Evolutionary conservation across 441 rosid genomes (phyloP).

Genomic region (Mallotus repandus): DNA sequence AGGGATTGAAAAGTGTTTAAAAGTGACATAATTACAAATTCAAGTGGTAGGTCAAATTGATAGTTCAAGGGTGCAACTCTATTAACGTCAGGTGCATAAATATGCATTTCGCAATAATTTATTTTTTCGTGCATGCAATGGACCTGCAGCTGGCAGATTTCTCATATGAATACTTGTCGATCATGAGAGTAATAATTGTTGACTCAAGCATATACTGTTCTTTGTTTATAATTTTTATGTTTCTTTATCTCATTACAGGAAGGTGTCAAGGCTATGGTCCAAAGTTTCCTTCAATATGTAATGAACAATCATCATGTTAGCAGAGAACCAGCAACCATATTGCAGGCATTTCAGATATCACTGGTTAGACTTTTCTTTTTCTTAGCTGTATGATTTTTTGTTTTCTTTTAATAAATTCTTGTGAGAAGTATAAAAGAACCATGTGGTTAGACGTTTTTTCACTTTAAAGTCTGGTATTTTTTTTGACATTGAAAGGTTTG

Average conservation of each 20-base stretch:
- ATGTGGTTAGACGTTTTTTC: too few species aligned
- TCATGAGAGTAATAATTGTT: background rate
- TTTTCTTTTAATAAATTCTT: conserved; percentile 5
- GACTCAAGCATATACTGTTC: background rate
- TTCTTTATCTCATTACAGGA: conserved; percentile 52
- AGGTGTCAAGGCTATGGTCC: conserved; percentile 53
- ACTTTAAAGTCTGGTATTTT: too few species aligned
- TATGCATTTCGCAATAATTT: background rate
- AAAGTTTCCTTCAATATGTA: conserved; percentile 66
- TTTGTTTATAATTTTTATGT: conserved; percentile 16
- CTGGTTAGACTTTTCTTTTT: conserved; percentile 53
- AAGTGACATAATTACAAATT: too few species aligned
- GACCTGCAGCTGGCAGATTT: background rate
- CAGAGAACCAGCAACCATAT: conserved; percentile 51
- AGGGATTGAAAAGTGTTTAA: too few species aligned
- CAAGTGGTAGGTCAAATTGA: too few species aligned
- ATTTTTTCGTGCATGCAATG: background rate
- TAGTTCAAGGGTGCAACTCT: too few species aligned
- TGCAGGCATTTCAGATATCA: conserved; percentile 90
- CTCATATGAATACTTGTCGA: background rate
- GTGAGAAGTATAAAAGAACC: too few species aligned
- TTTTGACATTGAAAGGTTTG: too few species aligned
- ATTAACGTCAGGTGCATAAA: too few species aligned
- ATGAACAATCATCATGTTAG: conserved; percentile 64
- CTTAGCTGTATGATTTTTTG: conserved; percentile 12